Percentiles rank a stretch among this genome's conserved stretches.
These are phyloP conservation scores for Nigrospora oryzae DNA, from an alignment of 2,329 filamentous ascomycete species.

Conservation along the genomic window DNA sequence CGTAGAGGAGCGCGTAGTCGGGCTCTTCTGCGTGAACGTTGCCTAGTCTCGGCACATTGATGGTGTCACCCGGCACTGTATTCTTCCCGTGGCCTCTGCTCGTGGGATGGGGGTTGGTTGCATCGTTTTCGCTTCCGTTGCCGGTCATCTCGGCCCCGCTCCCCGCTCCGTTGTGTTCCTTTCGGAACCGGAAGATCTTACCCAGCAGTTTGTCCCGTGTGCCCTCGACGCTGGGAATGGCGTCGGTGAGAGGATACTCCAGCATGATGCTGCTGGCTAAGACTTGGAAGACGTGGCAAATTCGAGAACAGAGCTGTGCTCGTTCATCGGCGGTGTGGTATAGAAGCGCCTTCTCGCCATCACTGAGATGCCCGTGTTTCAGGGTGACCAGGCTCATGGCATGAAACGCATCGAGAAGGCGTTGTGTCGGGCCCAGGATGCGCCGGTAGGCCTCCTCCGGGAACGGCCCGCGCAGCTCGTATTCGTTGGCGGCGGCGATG, in stretches of 20 bases:
- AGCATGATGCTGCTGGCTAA: slow-evolving; percentile 90
- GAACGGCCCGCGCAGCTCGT: slow-evolving; percentile 82
- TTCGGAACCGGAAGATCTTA: slow-evolving; percentile 80
- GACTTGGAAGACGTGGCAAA: slow-evolving; percentile 81
- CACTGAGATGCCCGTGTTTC: slow-evolving; percentile 66
- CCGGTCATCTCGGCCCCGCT: slow-evolving; percentile 24
- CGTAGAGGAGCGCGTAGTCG: slow-evolving; percentile 88
- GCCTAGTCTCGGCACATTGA: slow-evolving; percentile 14
- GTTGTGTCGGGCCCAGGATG: slow-evolving; percentile 71
- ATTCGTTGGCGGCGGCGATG: slow-evolving; percentile 69
- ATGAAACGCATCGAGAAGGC: slow-evolving; percentile 88
- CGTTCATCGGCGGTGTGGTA: slow-evolving; percentile 73
- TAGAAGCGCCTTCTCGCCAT: slow-evolving; percentile 75
- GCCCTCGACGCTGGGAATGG: slow-evolving; percentile 73
- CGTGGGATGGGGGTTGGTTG: background rate
- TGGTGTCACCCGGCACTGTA: background rate
- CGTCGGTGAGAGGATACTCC: slow-evolving; percentile 87
- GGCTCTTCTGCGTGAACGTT: slow-evolving; percentile 51
- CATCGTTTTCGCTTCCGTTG: background rate
- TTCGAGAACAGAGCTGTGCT: slow-evolving; percentile 72
- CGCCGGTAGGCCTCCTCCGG: slow-evolving; percentile 63
- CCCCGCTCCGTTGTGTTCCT: slow-evolving; percentile 44
- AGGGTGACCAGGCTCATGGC: slow-evolving; percentile 90
- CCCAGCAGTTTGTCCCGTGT: slow-evolving; percentile 76
- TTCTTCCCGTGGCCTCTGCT: background rate